Conservation (phyloP, 108 stramenopile genomes). For the Discostella pseudostelligera region DNA sequence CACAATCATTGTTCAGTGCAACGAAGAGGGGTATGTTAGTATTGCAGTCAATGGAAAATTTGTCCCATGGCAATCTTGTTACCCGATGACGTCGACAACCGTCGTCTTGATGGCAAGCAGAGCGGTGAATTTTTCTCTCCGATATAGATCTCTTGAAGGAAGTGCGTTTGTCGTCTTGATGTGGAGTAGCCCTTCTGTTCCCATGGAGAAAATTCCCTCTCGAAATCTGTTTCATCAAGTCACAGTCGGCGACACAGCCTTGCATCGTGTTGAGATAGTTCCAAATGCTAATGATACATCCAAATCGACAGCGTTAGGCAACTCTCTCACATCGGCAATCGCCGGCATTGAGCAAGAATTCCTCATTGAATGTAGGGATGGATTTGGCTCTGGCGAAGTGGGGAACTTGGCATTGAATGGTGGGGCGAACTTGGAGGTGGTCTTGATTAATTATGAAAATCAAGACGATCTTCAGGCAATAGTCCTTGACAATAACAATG, state of each 20-base stretch:
- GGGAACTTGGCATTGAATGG: constrained; percentile 16
- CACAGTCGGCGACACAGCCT: background rate
- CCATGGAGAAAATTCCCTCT: constrained; percentile 12
- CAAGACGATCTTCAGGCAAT: background rate
- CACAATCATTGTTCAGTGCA: constrained; percentile 14
- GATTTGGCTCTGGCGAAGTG: background rate
- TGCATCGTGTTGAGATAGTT: constrained; percentile 8
- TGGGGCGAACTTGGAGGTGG: background rate
- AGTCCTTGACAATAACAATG: constrained; percentile 7
- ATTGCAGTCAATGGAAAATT: constrained; percentile 16
- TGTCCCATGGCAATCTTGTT: constrained; percentile 22
- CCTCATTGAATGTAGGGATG: constrained; percentile 18
- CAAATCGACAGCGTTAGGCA: constrained; percentile 20
- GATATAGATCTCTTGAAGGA: constrained; percentile 19
- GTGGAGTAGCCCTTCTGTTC: constrained; percentile 10
- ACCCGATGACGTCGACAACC: background rate
- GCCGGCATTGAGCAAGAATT: constrained; percentile 25
- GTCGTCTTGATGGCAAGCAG: constrained; percentile 7
- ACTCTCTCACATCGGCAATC: constrained; percentile 12
- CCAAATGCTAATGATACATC: constrained; percentile 14
- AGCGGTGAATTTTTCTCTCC: constrained; percentile 19
- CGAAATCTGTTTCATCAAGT: constrained; percentile 10
- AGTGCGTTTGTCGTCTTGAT: constrained; percentile 9
- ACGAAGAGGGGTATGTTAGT: constrained; percentile 14
- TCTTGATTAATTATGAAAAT: background rate